Evolutionary conservation across 495 filamentous ascomycete genomes (phyloP).

Genomic region (Penicillium parvum): DNA sequence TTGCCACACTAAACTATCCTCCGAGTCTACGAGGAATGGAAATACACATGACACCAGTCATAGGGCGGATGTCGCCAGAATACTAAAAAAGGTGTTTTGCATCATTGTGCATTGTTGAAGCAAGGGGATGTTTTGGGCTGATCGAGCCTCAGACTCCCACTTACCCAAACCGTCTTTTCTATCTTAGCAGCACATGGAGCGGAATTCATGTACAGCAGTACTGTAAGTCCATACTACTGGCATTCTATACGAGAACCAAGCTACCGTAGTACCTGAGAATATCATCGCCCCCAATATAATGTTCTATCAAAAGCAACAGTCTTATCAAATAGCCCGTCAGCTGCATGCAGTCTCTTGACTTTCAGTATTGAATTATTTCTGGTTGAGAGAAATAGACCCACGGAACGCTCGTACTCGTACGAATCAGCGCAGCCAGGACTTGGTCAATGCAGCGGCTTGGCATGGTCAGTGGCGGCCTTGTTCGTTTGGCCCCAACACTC

Average conservation of each 20-base stretch:
- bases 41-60: neutral
- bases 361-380: too few relatives aligned
- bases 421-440: conserved; percentile 8
- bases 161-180: neutral
- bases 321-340: too few relatives aligned
- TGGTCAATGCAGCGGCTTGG: conserved; percentile 19
- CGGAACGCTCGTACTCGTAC: conserved; percentile 11
- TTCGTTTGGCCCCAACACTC: neutral
- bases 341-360: too few relatives aligned
- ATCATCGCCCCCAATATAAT: too few relatives aligned
- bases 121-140: neutral
- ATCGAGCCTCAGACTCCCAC: neutral
- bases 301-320: too few relatives aligned
- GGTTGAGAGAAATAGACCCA: neutral
- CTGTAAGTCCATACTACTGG: too few relatives aligned
- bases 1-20: conserved; percentile 1
- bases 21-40: conserved; percentile 1
- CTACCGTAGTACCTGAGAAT: too few relatives aligned
- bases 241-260: too few relatives aligned
- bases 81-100: neutral
- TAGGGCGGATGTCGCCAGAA: neutral
- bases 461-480: neutral
- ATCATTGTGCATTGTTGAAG: conserved; percentile 1
- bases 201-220: too few relatives aligned
- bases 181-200: too few relatives aligned